Conservation (phyloP, 305 asterid species). For the Solanum chacoense region DNA sequence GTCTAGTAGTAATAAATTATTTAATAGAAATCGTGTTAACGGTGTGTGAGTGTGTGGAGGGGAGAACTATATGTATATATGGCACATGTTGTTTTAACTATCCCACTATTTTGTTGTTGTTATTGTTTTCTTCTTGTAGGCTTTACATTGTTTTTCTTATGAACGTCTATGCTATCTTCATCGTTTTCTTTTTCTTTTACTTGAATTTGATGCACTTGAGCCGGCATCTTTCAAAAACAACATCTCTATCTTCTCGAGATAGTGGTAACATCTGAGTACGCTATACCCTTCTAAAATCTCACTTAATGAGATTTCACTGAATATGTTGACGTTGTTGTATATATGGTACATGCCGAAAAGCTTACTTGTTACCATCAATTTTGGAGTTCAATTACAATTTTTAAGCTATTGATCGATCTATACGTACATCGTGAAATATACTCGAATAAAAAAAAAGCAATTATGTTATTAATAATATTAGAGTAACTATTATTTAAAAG, state of each 20-base stretch:
- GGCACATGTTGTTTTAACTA: too few species aligned
- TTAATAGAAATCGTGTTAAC: neutral
- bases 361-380: neutral
- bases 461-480: neutral
- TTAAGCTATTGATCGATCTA: neutral
- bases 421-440: too few species aligned
- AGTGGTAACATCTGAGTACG: neutral
- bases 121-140: neutral
- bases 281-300: neutral
- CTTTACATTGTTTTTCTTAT: too few species aligned
- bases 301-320: too few species aligned
- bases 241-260: neutral
- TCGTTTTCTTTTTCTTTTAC: too few species aligned
- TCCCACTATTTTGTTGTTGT: too few species aligned
- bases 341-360: neutral
- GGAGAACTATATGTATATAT: too few species aligned
- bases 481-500: neutral
- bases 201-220: neutral
- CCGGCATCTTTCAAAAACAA: too few species aligned
- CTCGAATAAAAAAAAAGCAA: neutral
- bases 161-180: too few species aligned
- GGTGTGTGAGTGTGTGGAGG: neutral
- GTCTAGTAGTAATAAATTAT: neutral
- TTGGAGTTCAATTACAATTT: neutral
- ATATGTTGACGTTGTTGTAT: neutral